Evolutionary conservation across 176 grass and related monocot genomes (phyloP).

Genomic region (Cymbopogon citratus): DNA sequence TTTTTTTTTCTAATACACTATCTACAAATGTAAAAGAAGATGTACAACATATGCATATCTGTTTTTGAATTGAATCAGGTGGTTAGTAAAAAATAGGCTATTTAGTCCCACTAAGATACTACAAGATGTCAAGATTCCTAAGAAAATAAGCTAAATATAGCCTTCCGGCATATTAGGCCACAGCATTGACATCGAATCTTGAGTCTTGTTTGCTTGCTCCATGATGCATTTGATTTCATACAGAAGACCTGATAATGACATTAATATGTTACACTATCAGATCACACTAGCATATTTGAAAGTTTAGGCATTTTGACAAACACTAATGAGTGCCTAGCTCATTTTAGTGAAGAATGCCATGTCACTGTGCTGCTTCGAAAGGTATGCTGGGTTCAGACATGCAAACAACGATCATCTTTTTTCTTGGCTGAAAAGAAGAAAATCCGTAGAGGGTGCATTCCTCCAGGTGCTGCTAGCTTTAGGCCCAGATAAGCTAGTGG

Average conservation of each 20-base stretch:
- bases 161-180: background rate
- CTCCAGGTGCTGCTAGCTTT: constrained; percentile 34
- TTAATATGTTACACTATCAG: background rate
- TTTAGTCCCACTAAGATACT: too few species aligned
- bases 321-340: constrained; percentile 32
- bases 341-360: constrained; percentile 46
- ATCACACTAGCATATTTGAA: background rate
- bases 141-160: background rate
- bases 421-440: constrained; percentile 76
- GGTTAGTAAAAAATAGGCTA: too few species aligned
- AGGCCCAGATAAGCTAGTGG: constrained; percentile 28
- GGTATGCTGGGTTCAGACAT: constrained; percentile 53
- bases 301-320: background rate
- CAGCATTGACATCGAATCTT: background rate
- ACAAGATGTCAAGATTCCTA: background rate
- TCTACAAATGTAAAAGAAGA: too few species aligned
- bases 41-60: too few species aligned
- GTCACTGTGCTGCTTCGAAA: constrained; percentile 60
- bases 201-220: background rate
- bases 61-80: too few species aligned
- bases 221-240: background rate
- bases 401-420: constrained; percentile 59
- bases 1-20: too few species aligned
- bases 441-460: constrained; percentile 36
- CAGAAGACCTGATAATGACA: background rate